Percentiles rank a stretch among this genome's conserved stretches.
Evolutionary conservation across 306 rosid genomes (phyloP).

Genomic region (Dalbergia cochinchinensis): DNA sequence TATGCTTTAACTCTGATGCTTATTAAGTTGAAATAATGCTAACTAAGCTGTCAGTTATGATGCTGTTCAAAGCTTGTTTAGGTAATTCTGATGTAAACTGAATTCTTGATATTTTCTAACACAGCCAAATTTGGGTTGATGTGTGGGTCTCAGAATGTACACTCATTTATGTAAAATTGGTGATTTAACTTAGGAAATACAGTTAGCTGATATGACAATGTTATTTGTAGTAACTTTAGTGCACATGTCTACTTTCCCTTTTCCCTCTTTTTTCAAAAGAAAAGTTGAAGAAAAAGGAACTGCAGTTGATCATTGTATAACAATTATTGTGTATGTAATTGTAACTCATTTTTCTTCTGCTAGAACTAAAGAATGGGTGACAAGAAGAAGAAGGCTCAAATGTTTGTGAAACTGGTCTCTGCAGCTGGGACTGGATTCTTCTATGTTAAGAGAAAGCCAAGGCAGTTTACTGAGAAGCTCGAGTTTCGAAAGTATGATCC

Average conservation of each 20-base stretch:
- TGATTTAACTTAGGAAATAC: not conserved
- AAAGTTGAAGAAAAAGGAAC: not conserved
- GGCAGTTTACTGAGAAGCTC: constrained; percentile 81
- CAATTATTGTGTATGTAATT: not conserved
- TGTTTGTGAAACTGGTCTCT: constrained; percentile 83
- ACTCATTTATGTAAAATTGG: not conserved
- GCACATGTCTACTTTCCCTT: not conserved
- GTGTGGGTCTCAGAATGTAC: not conserved
- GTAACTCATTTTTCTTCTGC: not conserved
- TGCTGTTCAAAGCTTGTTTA: too few relatives aligned
- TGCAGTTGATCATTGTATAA: not conserved
- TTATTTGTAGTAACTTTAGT: not conserved
- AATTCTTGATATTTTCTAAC: not conserved
- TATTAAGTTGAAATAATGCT: too few relatives aligned
- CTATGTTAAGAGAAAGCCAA: constrained; percentile 93
- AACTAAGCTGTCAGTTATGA: too few relatives aligned
- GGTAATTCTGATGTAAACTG: not conserved
- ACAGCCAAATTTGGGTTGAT: not conserved
- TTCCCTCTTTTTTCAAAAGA: too few relatives aligned
- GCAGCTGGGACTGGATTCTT: constrained; percentile 98
- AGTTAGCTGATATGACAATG: not conserved
- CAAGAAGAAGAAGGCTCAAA: constrained; percentile 88
- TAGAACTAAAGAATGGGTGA: constrained; percentile 74
- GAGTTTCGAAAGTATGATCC: constrained; percentile 92
- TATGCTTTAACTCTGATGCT: too few relatives aligned